These are phyloP conservation scores for Graphilbum sp. DNA, from an alignment of 2,329 filamentous ascomycete species.

Conservation along the genomic window DNA sequence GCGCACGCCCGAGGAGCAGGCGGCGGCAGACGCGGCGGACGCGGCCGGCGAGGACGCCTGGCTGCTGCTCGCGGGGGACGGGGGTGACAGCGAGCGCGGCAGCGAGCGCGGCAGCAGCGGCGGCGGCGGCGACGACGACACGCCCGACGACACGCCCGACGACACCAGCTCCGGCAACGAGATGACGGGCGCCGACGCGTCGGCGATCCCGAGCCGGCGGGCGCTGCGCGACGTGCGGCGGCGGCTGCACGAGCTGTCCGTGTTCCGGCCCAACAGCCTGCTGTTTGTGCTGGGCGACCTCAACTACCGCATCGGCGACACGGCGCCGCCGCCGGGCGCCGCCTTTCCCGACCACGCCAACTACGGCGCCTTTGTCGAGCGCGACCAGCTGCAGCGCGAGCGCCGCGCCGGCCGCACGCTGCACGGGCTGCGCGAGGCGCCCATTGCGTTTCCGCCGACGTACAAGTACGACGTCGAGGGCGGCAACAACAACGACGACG, in stretches of 20 bases:
- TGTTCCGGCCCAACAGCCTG: slow-evolving; percentile 62
- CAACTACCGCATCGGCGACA: slow-evolving; percentile 76
- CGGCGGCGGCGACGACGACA: no score
- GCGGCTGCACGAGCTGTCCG: slow-evolving; percentile 36
- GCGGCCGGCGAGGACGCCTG: slow-evolving; percentile 18
- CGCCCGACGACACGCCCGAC: no score
- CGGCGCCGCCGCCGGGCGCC: slow-evolving; percentile 42
- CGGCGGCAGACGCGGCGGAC: slow-evolving; percentile 14
- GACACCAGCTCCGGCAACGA: slow-evolving; percentile 2
- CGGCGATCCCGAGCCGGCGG: not conserved
- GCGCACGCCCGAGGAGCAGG: slow-evolving; percentile 16
- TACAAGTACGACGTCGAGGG: slow-evolving; percentile 60
- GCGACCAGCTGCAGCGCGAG: slow-evolving; percentile 70
- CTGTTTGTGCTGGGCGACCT: slow-evolving; percentile 83
- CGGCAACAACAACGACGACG: not conserved
- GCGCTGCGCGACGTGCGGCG: slow-evolving; percentile 6
- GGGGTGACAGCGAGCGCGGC: no score
- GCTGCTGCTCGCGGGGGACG: slow-evolving; percentile 7
- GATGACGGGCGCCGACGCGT: not conserved
- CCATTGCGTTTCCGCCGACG: slow-evolving; percentile 70
- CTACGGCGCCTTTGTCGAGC: slow-evolving; percentile 48
- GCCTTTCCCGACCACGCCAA: slow-evolving; percentile 45
- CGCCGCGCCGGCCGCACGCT: slow-evolving; percentile 51
- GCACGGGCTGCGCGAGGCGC: slow-evolving; percentile 61
- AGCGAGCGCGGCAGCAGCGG: no score